Evolutionary conservation across 208 protist species (phyloP).

Genomic region (Leishmania guyanensis): DNA sequence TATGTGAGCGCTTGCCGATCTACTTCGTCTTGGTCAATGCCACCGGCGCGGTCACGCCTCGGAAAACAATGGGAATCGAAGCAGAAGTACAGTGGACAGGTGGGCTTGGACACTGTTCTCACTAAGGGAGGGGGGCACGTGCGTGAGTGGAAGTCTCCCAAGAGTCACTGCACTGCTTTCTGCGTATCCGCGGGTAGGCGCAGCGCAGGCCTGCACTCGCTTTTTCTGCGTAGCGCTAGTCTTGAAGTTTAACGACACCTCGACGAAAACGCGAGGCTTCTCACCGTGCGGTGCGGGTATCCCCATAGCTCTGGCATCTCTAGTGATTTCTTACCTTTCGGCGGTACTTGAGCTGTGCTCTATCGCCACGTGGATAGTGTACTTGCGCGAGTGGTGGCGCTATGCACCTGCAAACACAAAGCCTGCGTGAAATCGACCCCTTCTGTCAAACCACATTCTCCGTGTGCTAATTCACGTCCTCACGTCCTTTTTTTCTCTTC

Average conservation of each 20-base stretch:
- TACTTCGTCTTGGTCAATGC: not conserved
- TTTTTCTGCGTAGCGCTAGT: not conserved
- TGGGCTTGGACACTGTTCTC: too few species aligned
- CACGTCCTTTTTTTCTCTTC: not conserved
- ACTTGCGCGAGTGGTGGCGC: not conserved
- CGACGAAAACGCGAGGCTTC: not conserved
- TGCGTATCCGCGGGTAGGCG: not conserved
- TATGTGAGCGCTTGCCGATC: not conserved
- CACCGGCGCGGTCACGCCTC: not conserved
- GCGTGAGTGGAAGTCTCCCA: not conserved
- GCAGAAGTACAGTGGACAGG: too few species aligned
- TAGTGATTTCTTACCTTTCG: not conserved
- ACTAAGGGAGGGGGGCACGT: not conserved
- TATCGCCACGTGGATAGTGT: not conserved
- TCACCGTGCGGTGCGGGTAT: not conserved
- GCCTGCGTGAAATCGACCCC: not conserved
- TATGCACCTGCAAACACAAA: not conserved
- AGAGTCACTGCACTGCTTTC: not conserved
- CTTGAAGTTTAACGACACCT: not conserved
- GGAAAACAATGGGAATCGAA: not conserved
- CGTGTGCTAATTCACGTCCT: not conserved
- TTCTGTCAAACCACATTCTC: not conserved
- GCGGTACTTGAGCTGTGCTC: not conserved
- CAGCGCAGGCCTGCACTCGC: not conserved
- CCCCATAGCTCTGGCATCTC: not conserved